A percentile compares a stretch with the other conserved stretches of the same genome.
Evolutionary conservation across 139 green algal species (phyloP).

Genomic region (Volvox africanus): DNA sequence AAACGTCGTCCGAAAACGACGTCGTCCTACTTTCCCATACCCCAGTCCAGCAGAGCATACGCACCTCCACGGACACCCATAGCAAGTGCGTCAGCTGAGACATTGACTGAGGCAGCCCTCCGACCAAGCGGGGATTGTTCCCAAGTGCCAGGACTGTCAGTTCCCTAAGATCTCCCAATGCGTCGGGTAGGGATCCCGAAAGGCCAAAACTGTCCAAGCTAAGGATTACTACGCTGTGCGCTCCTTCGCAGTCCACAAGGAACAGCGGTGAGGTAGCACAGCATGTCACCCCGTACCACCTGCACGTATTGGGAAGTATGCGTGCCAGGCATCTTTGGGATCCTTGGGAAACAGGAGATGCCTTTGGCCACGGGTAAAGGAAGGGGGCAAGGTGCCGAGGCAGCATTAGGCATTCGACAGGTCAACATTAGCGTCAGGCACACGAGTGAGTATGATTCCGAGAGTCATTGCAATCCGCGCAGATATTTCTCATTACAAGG

Average conservation of each 20-base stretch:
- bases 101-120: not conserved
- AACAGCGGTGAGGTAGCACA: slow-evolving; percentile 46
- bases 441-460: too few species aligned
- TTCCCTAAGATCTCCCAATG: slow-evolving; percentile 18
- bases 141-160: slow-evolving; percentile 43
- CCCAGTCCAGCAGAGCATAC: not conserved
- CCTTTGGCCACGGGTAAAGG: too few species aligned
- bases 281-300: slow-evolving; percentile 57
- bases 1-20: too few species aligned
- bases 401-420: too few species aligned
- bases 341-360: too few species aligned
- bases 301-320: not conserved
- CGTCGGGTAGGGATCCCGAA: slow-evolving; percentile 45
- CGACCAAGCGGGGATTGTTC: slow-evolving; percentile 46
- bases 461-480: too few species aligned
- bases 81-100: slow-evolving; percentile 23
- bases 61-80: slow-evolving; percentile 57
- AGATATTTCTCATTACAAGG: too few species aligned
- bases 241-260: slow-evolving; percentile 29
- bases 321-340: not conserved
- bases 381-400: too few species aligned
- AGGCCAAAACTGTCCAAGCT: slow-evolving; percentile 50
- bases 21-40: too few species aligned
- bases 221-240: slow-evolving; percentile 34
- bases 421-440: too few species aligned